Evolutionary conservation across 2,329 filamentous ascomycete genomes (phyloP), one percentile per base, ranked within the genome.

Genomic region (Neopestalotiopsis rosae): DNA sequence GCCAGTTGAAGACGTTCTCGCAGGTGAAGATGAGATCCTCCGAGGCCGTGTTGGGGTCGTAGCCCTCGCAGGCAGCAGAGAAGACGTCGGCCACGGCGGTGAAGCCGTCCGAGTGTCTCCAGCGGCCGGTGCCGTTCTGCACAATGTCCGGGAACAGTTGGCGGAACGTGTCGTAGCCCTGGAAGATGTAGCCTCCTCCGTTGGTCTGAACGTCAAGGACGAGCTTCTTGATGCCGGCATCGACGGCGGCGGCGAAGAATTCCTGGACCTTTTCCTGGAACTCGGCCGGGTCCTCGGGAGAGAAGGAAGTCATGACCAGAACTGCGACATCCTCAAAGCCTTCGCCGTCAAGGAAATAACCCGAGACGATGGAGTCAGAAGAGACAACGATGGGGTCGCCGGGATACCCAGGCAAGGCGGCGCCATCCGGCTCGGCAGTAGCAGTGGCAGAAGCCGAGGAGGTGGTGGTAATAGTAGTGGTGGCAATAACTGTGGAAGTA

Each of bases 131-230:
- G 72, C 71, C 85, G 62, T 71, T 77, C 69, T 72, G 80, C 70
- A 71, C 81, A 65, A 87, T 83, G 12, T 82, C 78, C 0, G 87
- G 87, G 79, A 88, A 88, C 1, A 89, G 78, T 67, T 82, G 73
- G 69, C 86, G 86, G 80, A 89, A 88, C 24, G 89, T 79, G 72
- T 88, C 87, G 72, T 88, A 87, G 13, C 84, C 87, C 45, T 86
- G 81, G 57, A 88, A 79, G 59, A 89, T 86, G 13, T 82, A 84
- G 9, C 87, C 87, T 45, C 87, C 87, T 1, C 83, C 85, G 68
- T 89, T 89, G n/a, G 84, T 84, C 3, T 82, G 83, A 5, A 89
- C 79, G 70, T 89, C 87, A 34, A 89, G 80, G 40, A 89, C 83
- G 0, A 89, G 81, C 74, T 87, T 88, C 69, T 80, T 88, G 79